Percentiles rank a stretch among this genome's conserved stretches.
Conservation (phyloP, 192 early-diverging fungal species). For the Coemansia sp. region DNA sequence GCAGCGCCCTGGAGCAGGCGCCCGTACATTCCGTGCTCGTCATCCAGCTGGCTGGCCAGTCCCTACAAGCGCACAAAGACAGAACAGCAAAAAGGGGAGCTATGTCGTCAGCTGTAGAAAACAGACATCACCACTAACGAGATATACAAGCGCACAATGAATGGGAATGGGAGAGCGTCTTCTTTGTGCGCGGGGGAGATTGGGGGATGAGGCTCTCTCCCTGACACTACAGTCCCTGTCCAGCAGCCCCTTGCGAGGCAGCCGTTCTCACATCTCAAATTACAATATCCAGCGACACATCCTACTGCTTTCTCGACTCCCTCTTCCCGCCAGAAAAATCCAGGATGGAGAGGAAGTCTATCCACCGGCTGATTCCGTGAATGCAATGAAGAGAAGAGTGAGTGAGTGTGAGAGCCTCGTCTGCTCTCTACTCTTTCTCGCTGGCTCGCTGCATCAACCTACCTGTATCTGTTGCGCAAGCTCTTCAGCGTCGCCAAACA, state of each 20-base stretch:
- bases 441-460: slow-evolving; percentile 6
- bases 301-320: background rate
- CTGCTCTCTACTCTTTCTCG: background rate
- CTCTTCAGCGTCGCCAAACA: slow-evolving; percentile 61
- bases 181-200: no score
- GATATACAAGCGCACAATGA: background rate
- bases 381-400: background rate
- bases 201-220: no score
- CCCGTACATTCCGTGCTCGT: slow-evolving; percentile 18
- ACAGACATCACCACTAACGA: background rate
- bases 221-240: background rate
- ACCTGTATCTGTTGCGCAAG: slow-evolving; percentile 69
- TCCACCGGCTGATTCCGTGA: slow-evolving; percentile 10
- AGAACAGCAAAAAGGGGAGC: background rate
- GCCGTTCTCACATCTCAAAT: background rate
- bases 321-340: background rate
- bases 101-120: slow-evolving; percentile 2
- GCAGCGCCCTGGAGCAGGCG: slow-evolving; percentile 42
- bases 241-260: no score
- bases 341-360: background rate
- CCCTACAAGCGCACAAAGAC: slow-evolving; percentile 17
- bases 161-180: background rate
- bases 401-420: no score
- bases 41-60: slow-evolving; percentile 25
- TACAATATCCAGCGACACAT: background rate